These are phyloP conservation scores for Athelia sp. DNA, from an alignment of 1,284 basidiomycete species.

Conservation along the genomic window DNA sequence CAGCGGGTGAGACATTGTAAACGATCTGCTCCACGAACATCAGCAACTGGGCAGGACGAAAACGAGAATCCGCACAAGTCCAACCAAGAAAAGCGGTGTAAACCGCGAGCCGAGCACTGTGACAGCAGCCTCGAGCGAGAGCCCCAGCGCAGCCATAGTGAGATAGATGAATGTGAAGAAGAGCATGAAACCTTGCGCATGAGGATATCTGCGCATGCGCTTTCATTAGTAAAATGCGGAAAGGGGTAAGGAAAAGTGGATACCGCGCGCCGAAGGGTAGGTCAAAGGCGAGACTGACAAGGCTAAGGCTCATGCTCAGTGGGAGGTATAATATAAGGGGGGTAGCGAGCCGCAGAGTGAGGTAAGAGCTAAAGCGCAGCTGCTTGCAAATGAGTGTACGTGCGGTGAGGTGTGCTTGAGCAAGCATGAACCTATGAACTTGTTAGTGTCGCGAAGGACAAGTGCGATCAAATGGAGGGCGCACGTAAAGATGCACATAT, in stretches of 20 bases:
- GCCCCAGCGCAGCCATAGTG: slow-evolving; percentile 29
- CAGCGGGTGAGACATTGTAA: slow-evolving; percentile 36
- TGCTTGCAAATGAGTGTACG: slow-evolving; percentile 37
- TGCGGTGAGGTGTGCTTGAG: slow-evolving; percentile 37
- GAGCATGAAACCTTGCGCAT: slow-evolving; percentile 39
- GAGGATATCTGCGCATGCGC: slow-evolving; percentile 24
- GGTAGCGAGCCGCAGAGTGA: slow-evolving; percentile 30
- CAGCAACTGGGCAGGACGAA: slow-evolving; percentile 11
- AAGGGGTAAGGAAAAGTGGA: slow-evolving; percentile 11
- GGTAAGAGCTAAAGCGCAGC: slow-evolving; percentile 32
- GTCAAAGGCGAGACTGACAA: slow-evolving; percentile 40
- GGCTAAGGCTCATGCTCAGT: slow-evolving; percentile 37
- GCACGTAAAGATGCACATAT: slow-evolving; percentile 40
- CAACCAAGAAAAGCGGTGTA: slow-evolving; percentile 27
- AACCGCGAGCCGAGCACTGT: slow-evolving; percentile 25
- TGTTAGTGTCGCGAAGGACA: not conserved
- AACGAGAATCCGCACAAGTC: slow-evolving; percentile 15
- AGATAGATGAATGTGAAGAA: slow-evolving; percentile 34
- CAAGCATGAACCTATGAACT: slow-evolving; percentile 16
- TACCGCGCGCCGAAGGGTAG: slow-evolving; percentile 31
- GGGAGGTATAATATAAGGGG: slow-evolving; percentile 36
- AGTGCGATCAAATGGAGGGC: slow-evolving; percentile 5
- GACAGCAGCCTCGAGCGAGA: slow-evolving; percentile 36
- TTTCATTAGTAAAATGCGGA: slow-evolving; percentile 11
- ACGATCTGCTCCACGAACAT: slow-evolving; percentile 30